phyloP scores from a whole-genome alignment of 2,329 filamentous ascomycete genomes.

The Colletotrichum lini region DNA sequence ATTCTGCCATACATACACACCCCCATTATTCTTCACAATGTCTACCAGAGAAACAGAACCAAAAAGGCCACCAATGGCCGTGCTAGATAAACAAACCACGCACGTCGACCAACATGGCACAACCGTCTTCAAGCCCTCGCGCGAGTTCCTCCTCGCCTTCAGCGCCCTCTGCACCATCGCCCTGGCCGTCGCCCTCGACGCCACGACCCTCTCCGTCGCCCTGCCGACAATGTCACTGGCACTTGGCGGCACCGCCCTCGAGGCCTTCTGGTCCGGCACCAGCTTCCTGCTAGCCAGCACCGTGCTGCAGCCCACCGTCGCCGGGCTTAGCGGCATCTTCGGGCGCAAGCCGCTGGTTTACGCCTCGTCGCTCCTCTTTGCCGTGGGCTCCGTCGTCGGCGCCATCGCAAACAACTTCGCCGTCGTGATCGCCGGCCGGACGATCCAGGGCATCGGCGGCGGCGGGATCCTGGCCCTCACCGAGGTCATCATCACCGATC shows the following conservation, averaged over 20 bases:
- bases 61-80: conserved; percentile 13
- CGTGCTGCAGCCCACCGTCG: conserved; percentile 68
- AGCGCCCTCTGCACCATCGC: conserved; percentile 67
- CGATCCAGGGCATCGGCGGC: conserved; percentile 66
- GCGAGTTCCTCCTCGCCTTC: conserved; percentile 63
- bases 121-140: conserved; percentile 50
- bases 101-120: conserved; percentile 39
- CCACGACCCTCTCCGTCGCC: conserved; percentile 72
- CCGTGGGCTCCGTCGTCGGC: conserved; percentile 57
- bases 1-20: background rate
- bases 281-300: conserved; percentile 78
- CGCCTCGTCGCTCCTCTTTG: conserved; percentile 51
- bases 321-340: conserved; percentile 54
- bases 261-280: conserved; percentile 81
- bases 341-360: conserved; percentile 53
- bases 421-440: conserved; percentile 62
- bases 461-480: conserved; percentile 64
- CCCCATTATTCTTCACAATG: background rate
- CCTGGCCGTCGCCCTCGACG: conserved; percentile 75
- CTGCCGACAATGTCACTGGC: conserved; percentile 66
- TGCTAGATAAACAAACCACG: conserved; percentile 16
- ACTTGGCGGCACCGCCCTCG: conserved; percentile 67
- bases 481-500: conserved; percentile 62
- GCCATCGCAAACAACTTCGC: conserved; percentile 50
- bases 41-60: conserved; percentile 11